phyloP scores from a whole-genome alignment of 1,284 basidiomycete genomes.

The Malassezia arunalokei region DNA sequence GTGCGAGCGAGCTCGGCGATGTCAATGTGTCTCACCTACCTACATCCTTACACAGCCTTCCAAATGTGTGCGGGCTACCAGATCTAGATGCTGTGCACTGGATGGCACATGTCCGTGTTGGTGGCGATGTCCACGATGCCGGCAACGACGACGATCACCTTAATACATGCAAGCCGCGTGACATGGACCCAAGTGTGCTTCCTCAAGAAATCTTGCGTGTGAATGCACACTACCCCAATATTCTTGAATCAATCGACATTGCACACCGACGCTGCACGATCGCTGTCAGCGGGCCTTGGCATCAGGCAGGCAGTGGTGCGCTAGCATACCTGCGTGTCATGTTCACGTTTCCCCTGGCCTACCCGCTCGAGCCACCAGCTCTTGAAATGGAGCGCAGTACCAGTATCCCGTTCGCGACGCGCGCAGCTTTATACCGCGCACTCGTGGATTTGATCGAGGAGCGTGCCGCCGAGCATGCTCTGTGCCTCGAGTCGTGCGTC shows the following conservation, averaged over 20 bases:
- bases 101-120: constrained; percentile 1
- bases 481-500: constrained; percentile 28
- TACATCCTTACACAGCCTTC: too few relatives aligned
- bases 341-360: constrained; percentile 29
- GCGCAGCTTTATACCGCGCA: constrained; percentile 29
- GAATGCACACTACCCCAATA: constrained; percentile 24
- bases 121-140: background rate
- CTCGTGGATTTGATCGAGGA: constrained; percentile 19
- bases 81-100: background rate
- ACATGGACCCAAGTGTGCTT: constrained; percentile 6
- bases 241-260: constrained; percentile 36
- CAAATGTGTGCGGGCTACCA: too few relatives aligned
- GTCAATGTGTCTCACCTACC: too few relatives aligned
- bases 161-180: background rate
- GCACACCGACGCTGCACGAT: constrained; percentile 29
- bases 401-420: constrained; percentile 31
- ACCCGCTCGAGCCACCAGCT: constrained; percentile 27
- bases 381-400: constrained; percentile 40
- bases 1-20: too few relatives aligned
- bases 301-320: constrained; percentile 15
- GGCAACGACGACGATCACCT: background rate
- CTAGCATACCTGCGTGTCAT: constrained; percentile 34
- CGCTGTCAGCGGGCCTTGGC: constrained; percentile 41
- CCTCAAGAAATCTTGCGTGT: constrained; percentile 32
- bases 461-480: constrained; percentile 14